Conservation (phyloP, 2,329 filamentous ascomycete genomes). For the Dendryphion nanum region DNA sequence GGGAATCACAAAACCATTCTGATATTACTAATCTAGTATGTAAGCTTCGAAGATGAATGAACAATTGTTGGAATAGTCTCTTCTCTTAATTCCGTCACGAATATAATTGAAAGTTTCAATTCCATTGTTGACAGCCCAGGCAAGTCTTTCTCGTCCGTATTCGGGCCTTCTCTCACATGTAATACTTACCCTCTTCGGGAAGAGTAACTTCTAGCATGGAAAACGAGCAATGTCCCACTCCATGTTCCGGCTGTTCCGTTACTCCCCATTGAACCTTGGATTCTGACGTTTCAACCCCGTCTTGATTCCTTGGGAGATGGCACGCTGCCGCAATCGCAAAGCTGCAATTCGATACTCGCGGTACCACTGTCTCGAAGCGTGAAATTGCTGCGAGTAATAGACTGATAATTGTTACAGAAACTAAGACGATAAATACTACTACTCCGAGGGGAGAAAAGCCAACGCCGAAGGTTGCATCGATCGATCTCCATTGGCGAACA, state of each 20-base stretch:
- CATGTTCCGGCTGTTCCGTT: neutral
- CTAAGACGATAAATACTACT: neutral
- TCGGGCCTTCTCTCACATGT: neutral
- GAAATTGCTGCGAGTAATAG: neutral
- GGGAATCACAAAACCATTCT: no score
- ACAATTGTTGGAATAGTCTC: no score
- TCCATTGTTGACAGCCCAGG: neutral
- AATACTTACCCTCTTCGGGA: neutral
- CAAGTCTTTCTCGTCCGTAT: neutral
- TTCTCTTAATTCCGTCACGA: no score
- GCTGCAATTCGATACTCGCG: constrained; percentile 2
- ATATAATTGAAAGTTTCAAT: no score
- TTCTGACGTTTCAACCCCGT: neutral
- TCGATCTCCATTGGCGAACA: neutral
- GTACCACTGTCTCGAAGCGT: neutral
- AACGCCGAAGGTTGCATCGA: neutral
- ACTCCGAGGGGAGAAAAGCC: neutral
- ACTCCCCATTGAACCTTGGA: constrained; percentile 1
- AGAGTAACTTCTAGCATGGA: neutral
- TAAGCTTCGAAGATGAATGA: no score
- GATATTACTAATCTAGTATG: no score
- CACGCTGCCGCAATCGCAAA: constrained; percentile 7
- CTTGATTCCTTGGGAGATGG: constrained; percentile 6
- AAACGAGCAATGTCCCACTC: constrained; percentile 1
- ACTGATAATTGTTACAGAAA: neutral